Conservation (phyloP, 768 basidiomycete species). For the Phanerochaete sordida region DNA sequence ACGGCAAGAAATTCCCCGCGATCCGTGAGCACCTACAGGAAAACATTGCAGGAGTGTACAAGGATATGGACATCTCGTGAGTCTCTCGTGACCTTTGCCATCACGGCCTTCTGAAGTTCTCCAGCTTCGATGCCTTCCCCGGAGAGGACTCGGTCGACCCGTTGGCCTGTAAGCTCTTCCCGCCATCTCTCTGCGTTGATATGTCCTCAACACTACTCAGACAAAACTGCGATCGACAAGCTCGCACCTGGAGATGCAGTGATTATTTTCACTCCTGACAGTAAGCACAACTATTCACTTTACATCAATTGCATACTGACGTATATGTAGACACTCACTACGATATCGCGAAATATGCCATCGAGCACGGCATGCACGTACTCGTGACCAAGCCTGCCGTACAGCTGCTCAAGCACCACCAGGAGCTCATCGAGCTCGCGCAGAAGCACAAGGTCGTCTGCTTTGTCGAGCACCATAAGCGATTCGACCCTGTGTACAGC, state of each 20-base stretch:
- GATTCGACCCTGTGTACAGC: slow-evolving; percentile 92
- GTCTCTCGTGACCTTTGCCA: slow-evolving; percentile 22
- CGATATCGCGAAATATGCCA: slow-evolving; percentile 81
- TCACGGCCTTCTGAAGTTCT: not conserved
- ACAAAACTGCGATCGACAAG: slow-evolving; percentile 76
- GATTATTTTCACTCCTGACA: slow-evolving; percentile 91
- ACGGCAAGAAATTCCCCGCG: slow-evolving; percentile 82
- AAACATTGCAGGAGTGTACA: slow-evolving; percentile 83
- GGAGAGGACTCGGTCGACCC: slow-evolving; percentile 64
- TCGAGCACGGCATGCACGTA: slow-evolving; percentile 82
- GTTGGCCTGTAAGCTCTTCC: slow-evolving; percentile 69
- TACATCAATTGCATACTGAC: slow-evolving; percentile 23
- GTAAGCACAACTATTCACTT: slow-evolving; percentile 36
- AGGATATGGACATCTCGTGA: slow-evolving; percentile 81
- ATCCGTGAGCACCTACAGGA: slow-evolving; percentile 77
- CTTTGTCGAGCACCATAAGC: slow-evolving; percentile 94
- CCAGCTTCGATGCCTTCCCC: slow-evolving; percentile 78
- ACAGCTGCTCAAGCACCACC: slow-evolving; percentile 80
- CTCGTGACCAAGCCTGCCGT: slow-evolving; percentile 93
- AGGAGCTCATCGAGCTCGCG: slow-evolving; percentile 70
- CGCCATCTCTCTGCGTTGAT: not conserved
- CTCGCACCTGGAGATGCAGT: slow-evolving; percentile 83
- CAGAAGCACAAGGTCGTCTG: slow-evolving; percentile 78
- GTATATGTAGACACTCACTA: slow-evolving; percentile 66
- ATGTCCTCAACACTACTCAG: slow-evolving; percentile 33